These are phyloP conservation scores for Dipteronia sinensis DNA, from an alignment of 345 rosid genomes.

Conservation along the genomic window DNA sequence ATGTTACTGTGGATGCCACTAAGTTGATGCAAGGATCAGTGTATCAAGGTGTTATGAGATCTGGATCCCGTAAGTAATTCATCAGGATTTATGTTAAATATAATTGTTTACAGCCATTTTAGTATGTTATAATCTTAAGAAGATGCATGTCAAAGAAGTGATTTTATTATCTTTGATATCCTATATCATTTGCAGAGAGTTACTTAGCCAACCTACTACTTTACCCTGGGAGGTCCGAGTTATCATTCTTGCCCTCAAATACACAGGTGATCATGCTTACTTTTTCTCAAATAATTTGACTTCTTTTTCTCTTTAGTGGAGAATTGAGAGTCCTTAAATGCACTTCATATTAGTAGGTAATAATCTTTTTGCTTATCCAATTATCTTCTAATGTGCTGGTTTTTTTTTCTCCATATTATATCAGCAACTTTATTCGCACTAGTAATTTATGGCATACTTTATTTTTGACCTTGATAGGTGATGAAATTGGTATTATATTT, in stretches of 20 bases:
- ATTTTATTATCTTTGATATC: neutral
- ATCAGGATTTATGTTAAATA: neutral
- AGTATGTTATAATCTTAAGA: slow-evolving; percentile 2
- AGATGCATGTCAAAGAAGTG: slow-evolving; percentile 8
- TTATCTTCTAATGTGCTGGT: neutral
- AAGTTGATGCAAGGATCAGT: slow-evolving; percentile 73
- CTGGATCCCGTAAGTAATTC: slow-evolving; percentile 67
- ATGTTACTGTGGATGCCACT: slow-evolving; percentile 50
- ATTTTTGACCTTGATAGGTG: neutral
- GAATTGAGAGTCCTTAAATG: neutral
- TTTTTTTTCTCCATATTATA: neutral
- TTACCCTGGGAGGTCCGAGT: slow-evolving; percentile 86
- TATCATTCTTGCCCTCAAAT: slow-evolving; percentile 83
- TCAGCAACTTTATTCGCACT: neutral
- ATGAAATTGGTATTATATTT: neutral
- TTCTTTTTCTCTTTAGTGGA: slow-evolving; percentile 8
- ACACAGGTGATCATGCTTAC: slow-evolving; percentile 54
- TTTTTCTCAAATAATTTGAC: slow-evolving; percentile 5
- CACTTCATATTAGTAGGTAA: neutral
- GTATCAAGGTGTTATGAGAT: slow-evolving; percentile 63
- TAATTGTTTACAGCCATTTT: slow-evolving; percentile 5
- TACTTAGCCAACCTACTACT: slow-evolving; percentile 91
- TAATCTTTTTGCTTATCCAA: neutral
- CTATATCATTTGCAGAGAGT: slow-evolving; percentile 55
- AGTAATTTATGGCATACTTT: neutral